phyloP scores from a whole-genome alignment of 2,329 filamentous ascomycete genomes.

The Beauveria caledonica region DNA sequence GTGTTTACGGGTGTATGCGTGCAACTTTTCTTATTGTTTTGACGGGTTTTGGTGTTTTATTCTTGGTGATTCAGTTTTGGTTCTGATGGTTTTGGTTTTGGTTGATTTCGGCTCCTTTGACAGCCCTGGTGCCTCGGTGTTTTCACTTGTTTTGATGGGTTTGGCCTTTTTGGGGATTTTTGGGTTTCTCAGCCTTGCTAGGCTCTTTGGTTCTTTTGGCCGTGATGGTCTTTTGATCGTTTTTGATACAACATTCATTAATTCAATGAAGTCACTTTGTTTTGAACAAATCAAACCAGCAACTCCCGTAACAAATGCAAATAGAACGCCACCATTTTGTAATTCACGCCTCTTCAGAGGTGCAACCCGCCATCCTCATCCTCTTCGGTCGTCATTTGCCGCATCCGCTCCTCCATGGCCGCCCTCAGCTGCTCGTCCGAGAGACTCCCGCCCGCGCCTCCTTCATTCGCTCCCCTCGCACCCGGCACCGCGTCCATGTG shows the following conservation, averaged over 20 bases:
- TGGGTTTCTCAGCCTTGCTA: too few species aligned
- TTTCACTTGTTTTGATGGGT: too few species aligned
- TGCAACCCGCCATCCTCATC: slow-evolving; percentile 51
- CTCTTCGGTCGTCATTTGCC: slow-evolving; percentile 33
- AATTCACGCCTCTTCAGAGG: slow-evolving; percentile 32
- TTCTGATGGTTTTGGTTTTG: neutral
- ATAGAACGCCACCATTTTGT: too few species aligned
- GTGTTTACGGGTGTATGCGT: neutral
- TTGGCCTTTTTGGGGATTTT: too few species aligned
- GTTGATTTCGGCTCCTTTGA: neutral
- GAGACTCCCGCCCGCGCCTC: slow-evolving; percentile 35
- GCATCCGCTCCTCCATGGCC: slow-evolving; percentile 47
- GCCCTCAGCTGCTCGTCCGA: slow-evolving; percentile 51
- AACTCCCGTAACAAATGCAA: too few species aligned
- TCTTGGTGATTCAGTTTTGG: neutral
- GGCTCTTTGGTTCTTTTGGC: too few species aligned
- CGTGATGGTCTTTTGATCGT: too few species aligned
- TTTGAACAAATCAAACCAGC: too few species aligned
- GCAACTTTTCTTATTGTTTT: neutral
- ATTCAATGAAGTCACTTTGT: too few species aligned
- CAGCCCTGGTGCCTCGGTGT: too few species aligned
- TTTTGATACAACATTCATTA: too few species aligned
- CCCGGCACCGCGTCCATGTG: slow-evolving; percentile 31
- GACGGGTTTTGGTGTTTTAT: neutral
- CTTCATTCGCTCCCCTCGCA: neutral